A percentile compares a stretch with the other conserved stretches of the same genome.
phyloP scores from a whole-genome alignment of 352 stramenopile species.

The Pythium periplocum region DNA sequence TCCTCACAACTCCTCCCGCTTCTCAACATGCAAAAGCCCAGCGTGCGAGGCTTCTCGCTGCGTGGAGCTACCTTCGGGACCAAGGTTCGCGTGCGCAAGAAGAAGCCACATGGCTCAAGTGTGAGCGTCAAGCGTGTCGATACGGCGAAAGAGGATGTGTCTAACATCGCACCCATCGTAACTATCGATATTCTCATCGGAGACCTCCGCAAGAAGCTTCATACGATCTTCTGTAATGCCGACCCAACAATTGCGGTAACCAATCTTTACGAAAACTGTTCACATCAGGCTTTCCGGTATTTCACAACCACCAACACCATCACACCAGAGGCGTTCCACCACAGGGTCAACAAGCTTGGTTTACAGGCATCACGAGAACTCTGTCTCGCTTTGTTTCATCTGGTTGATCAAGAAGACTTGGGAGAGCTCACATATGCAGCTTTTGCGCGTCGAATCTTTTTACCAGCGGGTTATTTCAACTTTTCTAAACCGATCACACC shows the following conservation, averaged over 20 bases:
- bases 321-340: constrained; percentile 56
- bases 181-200: constrained; percentile 38
- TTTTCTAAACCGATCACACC: constrained; percentile 9
- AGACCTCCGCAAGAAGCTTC: constrained; percentile 42
- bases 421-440: constrained; percentile 60
- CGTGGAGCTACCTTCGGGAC: constrained; percentile 15
- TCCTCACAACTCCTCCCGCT: constrained; percentile 11
- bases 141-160: no score
- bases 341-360: constrained; percentile 55
- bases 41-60: constrained; percentile 12
- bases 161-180: constrained; percentile 3
- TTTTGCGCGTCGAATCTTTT: constrained; percentile 54
- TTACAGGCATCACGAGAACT: constrained; percentile 36
- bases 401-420: constrained; percentile 59
- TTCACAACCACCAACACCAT: constrained; percentile 79
- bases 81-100: constrained; percentile 16
- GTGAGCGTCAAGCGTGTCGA: background rate
- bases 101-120: constrained; percentile 5
- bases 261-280: constrained; percentile 53
- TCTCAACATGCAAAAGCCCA: constrained; percentile 12
- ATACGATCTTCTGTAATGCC: constrained; percentile 38
- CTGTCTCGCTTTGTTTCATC: constrained; percentile 49
- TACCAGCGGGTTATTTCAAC: constrained; percentile 33
- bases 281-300: constrained; percentile 61
- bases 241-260: constrained; percentile 29